Evolutionary conservation across 306 rosid species (phyloP).

Genomic region (Leucaena leucocephala): DNA sequence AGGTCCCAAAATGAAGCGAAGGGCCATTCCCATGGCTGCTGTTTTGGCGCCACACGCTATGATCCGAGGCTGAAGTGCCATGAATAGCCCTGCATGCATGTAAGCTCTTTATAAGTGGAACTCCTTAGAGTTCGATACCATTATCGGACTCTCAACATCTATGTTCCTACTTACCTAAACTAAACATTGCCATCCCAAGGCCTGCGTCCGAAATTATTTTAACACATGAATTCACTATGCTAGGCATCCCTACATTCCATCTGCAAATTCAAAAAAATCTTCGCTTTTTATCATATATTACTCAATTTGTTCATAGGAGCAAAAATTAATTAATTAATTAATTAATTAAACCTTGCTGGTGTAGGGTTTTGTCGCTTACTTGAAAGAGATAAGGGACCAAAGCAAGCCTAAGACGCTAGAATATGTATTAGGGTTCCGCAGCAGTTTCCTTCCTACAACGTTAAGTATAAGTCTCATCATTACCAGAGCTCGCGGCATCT

Average conservation of each 20-base stretch:
- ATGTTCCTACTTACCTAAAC: constrained; percentile 64
- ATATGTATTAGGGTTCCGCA: constrained; percentile 87
- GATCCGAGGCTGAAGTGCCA: constrained; percentile 94
- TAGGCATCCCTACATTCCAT: constrained; percentile 85
- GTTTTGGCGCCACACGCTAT: constrained; percentile 84
- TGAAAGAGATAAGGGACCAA: constrained; percentile 88
- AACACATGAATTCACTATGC: constrained; percentile 70
- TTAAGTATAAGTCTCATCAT: constrained; percentile 90
- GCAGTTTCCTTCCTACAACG: constrained; percentile 84
- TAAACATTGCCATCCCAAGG: constrained; percentile 98
- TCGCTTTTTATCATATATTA: neutral
- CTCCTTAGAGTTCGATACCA: too few relatives aligned
- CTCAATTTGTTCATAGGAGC: neutral
- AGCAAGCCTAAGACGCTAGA: constrained; percentile 84
- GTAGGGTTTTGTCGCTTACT: constrained; percentile 38
- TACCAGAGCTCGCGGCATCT: constrained; percentile 82
- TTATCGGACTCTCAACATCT: neutral
- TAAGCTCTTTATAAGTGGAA: too few relatives aligned
- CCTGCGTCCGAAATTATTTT: constrained; percentile 92
- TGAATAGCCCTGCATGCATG: constrained; percentile 71
- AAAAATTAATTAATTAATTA: too few relatives aligned
- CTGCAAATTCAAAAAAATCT: constrained; percentile 43
- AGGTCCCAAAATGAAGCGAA: constrained; percentile 88
- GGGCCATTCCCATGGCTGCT: constrained; percentile 84
- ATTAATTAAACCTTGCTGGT: neutral